Conservation (phyloP, 2,329 filamentous ascomycete genomes). For the Colletotrichum lini region DNA sequence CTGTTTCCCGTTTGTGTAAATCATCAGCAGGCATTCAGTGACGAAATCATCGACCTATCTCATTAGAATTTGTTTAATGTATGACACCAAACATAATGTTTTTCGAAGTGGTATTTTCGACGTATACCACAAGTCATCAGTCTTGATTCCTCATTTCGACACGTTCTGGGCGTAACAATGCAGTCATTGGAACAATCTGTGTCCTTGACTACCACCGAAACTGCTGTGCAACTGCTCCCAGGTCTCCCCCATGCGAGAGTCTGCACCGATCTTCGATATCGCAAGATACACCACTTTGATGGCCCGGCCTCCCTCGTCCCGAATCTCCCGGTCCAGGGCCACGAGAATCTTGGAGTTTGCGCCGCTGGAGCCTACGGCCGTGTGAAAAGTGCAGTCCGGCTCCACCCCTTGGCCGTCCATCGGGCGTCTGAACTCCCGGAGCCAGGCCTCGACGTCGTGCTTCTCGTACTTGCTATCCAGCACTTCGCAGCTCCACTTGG, state of each 20-base stretch:
- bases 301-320: conserved; percentile 40
- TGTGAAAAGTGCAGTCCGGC: conserved; percentile 6
- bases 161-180: no score
- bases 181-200: neutral
- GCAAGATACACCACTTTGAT: conserved; percentile 19
- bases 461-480: neutral
- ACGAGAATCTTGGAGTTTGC: conserved; percentile 4
- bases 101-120: no score
- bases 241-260: neutral
- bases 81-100: no score
- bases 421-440: conserved; percentile 1
- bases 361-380: neutral
- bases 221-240: neutral
- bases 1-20: no score
- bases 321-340: conserved; percentile 18
- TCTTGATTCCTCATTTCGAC: no score
- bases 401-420: no score
- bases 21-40: no score
- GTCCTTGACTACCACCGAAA: neutral
- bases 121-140: neutral
- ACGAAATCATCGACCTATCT: no score
- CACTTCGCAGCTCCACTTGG: conserved; percentile 21
- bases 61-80: no score
- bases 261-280: neutral
- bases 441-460: neutral